These are phyloP conservation scores for Aphanomyces stellatus DNA, from an alignment of 352 stramenopile genomes.

Conservation along the genomic window DNA sequence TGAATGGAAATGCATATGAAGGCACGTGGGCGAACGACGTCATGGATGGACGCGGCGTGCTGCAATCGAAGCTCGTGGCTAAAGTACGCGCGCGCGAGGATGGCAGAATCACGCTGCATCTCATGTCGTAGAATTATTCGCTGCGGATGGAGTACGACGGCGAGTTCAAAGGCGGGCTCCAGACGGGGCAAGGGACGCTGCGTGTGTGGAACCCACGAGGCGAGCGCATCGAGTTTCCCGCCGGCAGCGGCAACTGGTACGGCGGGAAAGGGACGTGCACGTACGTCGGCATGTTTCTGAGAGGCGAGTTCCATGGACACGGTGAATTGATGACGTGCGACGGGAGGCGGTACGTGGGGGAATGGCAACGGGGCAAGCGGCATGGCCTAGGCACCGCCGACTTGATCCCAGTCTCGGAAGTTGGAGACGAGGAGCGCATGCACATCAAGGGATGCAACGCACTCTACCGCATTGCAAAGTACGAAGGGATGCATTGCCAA, in stretches of 20 bases:
- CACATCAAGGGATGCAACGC: slow-evolving; percentile 13
- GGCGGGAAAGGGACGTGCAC: slow-evolving; percentile 38
- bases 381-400: slow-evolving; percentile 33
- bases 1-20: slow-evolving; percentile 41
- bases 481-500: slow-evolving; percentile 38
- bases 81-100: slow-evolving; percentile 13
- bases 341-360: slow-evolving; percentile 41
- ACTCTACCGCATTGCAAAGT: slow-evolving; percentile 48
- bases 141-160: slow-evolving; percentile 33
- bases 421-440: slow-evolving; percentile 15
- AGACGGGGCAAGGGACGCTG: slow-evolving; percentile 39
- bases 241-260: slow-evolving; percentile 48
- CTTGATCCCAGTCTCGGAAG: slow-evolving; percentile 35
- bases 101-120: not conserved
- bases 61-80: slow-evolving; percentile 23
- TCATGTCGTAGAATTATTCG: not conserved
- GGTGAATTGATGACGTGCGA: slow-evolving; percentile 46
- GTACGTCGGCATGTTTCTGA: slow-evolving; percentile 45
- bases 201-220: slow-evolving; percentile 31
- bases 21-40: slow-evolving; percentile 44
- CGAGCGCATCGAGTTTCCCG: slow-evolving; percentile 59
- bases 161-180: slow-evolving; percentile 33
- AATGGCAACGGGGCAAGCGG: slow-evolving; percentile 45
- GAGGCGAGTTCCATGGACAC: slow-evolving; percentile 51
- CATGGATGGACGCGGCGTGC: slow-evolving; percentile 47